Base-by-base conservation (phyloP, 805 yeast species). In the Lipomyces lipofer region DNA sequence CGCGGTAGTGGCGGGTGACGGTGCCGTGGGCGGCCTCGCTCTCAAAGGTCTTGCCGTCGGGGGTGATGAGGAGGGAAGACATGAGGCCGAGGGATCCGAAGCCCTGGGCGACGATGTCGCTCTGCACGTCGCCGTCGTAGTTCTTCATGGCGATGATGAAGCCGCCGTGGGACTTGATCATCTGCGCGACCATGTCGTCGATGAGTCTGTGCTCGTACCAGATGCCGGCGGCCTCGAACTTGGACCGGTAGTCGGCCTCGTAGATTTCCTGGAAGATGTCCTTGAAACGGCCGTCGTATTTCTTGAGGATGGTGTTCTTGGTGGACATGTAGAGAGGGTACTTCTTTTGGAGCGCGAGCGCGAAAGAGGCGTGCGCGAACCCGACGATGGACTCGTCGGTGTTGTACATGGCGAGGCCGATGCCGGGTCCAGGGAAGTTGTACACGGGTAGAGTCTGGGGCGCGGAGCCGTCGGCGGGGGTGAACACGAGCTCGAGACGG, bases 161-260 rank as follows among this genome's bases (percentile, higher is more conserved):
- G 5, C 98, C 97, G 67, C 98, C 98, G 69, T 81, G 83, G 43
- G 97, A 88, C 77, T 92, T 92, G 71, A 92, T 77, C 97, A 92
- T 91, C 77, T 92, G 97, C 21, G 98, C 98, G 48, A 92, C 98
- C 98, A 92, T 92, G 71, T 92, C 98, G 73, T 92, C 98, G 64
- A 92, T 92, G 64, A 92, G 78, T 66, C 98, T 83, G 76, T 92
- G 98, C 75, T 92, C 97, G 73, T 87, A 91, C 95, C 95, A 90
- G 71, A 91, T 86, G n/a, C 90, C 94, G 42, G 73, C 72, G 52
- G 76, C 76, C 70, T 89, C 96, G 73, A 91, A 91, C 67, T 82
- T 73, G 25, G 72, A 59, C 71, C 84, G 82, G 77, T 86, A 91
- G 64, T 81, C 80, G 44, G 73, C 63, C 49, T 81, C 95, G 72